phyloP scores from a whole-genome alignment of 2,329 filamentous ascomycete genomes.

The Bertia moriformis region DNA sequence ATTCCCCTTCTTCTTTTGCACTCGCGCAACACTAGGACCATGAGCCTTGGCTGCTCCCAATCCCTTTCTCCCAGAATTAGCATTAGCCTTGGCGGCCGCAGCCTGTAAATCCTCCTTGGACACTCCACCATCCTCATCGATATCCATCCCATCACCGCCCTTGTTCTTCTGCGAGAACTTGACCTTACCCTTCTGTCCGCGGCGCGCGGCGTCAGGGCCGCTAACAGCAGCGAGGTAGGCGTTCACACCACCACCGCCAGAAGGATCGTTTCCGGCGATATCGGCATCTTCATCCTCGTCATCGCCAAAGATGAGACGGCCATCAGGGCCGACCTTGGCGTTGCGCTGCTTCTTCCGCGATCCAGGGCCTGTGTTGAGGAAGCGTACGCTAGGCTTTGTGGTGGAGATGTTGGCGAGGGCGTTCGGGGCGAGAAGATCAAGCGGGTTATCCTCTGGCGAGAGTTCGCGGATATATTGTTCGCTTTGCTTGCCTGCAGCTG shows the following conservation, averaged over 20 bases:
- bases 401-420: conserved; percentile 87
- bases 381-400: conserved; percentile 61
- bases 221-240: conserved; percentile 59
- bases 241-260: conserved; percentile 36
- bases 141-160: conserved; percentile 16
- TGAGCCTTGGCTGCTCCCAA: background rate
- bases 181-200: conserved; percentile 51
- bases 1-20: background rate
- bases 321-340: conserved; percentile 60
- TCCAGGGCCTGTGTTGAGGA: conserved; percentile 9
- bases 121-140: background rate
- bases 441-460: conserved; percentile 62
- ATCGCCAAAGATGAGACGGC: conserved; percentile 63
- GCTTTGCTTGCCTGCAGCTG: conserved; percentile 43
- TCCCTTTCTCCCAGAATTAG: background rate
- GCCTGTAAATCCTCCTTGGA: conserved; percentile 38
- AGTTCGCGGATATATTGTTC: conserved; percentile 83
- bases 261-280: conserved; percentile 51
- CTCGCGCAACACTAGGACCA: background rate
- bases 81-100: conserved; percentile 28
- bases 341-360: conserved; percentile 37
- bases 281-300: conserved; percentile 33
- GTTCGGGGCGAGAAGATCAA: conserved; percentile 80
- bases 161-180: conserved; percentile 53
- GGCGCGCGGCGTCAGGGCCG: conserved; percentile 49